phyloP scores from a whole-genome alignment of 768 basidiomycete species.

The Russula brevipes region DNA sequence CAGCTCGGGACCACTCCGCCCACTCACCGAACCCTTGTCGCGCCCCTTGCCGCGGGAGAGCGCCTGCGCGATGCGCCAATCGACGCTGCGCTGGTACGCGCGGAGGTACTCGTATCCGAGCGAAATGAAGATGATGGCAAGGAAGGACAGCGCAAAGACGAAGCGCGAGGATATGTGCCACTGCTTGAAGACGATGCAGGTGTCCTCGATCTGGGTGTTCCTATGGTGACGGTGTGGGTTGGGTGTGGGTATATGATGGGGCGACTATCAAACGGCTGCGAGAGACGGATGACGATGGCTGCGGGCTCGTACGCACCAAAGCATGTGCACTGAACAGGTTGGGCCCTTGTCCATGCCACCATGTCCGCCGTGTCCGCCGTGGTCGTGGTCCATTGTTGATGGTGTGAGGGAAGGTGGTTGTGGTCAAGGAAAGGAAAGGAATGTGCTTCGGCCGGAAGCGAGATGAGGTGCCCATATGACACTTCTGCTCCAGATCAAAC shows the following conservation, averaged over 20 bases:
- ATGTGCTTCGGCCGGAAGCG: too few species aligned
- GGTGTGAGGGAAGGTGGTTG: too few species aligned
- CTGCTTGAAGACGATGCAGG: slow-evolving; percentile 72
- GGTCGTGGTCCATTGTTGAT: slow-evolving; percentile 35
- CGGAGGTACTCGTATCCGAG: slow-evolving; percentile 80
- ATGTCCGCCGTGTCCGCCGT: slow-evolving; percentile 39
- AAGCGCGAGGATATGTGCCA: slow-evolving; percentile 66
- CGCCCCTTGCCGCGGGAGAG: slow-evolving; percentile 49
- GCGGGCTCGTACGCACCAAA: slow-evolving; percentile 46
- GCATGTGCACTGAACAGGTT: slow-evolving; percentile 73
- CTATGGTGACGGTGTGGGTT: slow-evolving; percentile 28
- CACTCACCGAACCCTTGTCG: slow-evolving; percentile 36
- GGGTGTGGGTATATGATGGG: too few species aligned
- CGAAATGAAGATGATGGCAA: slow-evolving; percentile 60
- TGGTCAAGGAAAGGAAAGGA: too few species aligned
- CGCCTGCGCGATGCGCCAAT: slow-evolving; percentile 49
- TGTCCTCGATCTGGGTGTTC: slow-evolving; percentile 76
- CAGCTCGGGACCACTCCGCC: slow-evolving; percentile 39
- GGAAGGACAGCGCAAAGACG: slow-evolving; percentile 59
- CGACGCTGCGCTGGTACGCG: slow-evolving; percentile 53
- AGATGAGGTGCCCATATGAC: too few species aligned
- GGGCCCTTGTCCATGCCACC: slow-evolving; percentile 43
- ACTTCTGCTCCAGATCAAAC: too few species aligned
- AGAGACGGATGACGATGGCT: too few species aligned
- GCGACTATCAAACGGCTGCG: too few species aligned